Conservation (phyloP, 164 flowering plant genomes). For the Magnolia kwangsiensis region DNA sequence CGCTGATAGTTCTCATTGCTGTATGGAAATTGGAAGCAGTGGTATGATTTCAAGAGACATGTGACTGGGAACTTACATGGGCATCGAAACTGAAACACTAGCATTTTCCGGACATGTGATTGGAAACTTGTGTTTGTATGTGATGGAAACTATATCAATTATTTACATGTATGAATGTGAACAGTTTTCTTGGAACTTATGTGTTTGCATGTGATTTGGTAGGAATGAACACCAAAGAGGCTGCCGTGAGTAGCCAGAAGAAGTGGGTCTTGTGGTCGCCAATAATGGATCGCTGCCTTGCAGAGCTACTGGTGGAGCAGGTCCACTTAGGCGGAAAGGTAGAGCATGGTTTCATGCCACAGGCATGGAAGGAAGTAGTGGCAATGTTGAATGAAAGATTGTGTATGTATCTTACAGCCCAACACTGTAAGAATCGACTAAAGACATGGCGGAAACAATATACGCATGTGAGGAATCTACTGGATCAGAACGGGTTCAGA, state of each 20-base stretch:
- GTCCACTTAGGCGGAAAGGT: constrained; percentile 36
- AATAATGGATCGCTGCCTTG: constrained; percentile 58
- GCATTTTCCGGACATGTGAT: no score
- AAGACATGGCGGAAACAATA: constrained; percentile 53
- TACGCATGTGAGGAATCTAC: constrained; percentile 38
- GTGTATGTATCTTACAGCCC: constrained; percentile 40
- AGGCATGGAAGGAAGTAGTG: constrained; percentile 53
- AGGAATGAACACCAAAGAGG: not conserved
- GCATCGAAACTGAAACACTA: no score
- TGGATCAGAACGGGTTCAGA: constrained; percentile 44
- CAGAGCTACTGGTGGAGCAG: constrained; percentile 55
- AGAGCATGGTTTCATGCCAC: constrained; percentile 50
- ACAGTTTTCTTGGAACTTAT: no score
- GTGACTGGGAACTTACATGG: no score
- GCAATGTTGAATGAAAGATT: constrained; percentile 44
- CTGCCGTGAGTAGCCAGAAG: not conserved
- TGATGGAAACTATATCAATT: no score
- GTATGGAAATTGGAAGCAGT: no score
- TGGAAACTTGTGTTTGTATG: no score
- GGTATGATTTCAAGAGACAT: no score
- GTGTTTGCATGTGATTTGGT: not conserved
- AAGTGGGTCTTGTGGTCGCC: constrained; percentile 61
- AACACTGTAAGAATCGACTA: constrained; percentile 53
- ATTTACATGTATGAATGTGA: no score
- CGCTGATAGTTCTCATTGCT: no score